These are phyloP conservation scores for Vitis cinerea DNA, from an alignment of 164 flowering plant species.

Conservation along the genomic window DNA sequence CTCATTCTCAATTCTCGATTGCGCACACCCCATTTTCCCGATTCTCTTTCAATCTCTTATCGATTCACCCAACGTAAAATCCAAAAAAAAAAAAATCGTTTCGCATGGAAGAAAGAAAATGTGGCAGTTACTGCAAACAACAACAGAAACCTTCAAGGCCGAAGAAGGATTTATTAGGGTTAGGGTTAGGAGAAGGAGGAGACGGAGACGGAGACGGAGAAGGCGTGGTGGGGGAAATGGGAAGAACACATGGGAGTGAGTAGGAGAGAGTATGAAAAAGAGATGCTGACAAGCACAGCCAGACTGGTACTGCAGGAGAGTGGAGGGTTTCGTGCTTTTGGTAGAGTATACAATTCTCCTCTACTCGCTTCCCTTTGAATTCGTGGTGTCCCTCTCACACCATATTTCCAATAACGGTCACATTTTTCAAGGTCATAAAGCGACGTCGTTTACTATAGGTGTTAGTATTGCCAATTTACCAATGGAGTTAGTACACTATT, in stretches of 20 bases:
- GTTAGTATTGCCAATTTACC: background rate
- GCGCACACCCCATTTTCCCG: slow-evolving; percentile 79
- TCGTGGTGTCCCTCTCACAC: background rate
- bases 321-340: slow-evolving; percentile 8
- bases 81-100: no score
- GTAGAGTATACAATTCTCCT: background rate
- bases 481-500: no score
- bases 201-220: background rate
- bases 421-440: slow-evolving; percentile 20
- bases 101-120: no score
- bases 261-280: background rate
- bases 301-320: background rate
- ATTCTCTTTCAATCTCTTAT: background rate
- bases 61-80: background rate
- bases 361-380: background rate
- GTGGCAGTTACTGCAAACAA: no score
- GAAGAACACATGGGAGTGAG: background rate
- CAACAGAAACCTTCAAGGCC: no score
- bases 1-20: slow-evolving; percentile 80
- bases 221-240: background rate
- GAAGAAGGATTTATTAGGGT: no score
- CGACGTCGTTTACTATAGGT: slow-evolving; percentile 4
- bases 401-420: slow-evolving; percentile 24
- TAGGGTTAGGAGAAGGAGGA: background rate
- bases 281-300: background rate